Percentiles rank a stretch among this genome's conserved stretches.
phyloP scores from a whole-genome alignment of 2,329 filamentous ascomycete species.

The Colletotrichum liriopes region DNA sequence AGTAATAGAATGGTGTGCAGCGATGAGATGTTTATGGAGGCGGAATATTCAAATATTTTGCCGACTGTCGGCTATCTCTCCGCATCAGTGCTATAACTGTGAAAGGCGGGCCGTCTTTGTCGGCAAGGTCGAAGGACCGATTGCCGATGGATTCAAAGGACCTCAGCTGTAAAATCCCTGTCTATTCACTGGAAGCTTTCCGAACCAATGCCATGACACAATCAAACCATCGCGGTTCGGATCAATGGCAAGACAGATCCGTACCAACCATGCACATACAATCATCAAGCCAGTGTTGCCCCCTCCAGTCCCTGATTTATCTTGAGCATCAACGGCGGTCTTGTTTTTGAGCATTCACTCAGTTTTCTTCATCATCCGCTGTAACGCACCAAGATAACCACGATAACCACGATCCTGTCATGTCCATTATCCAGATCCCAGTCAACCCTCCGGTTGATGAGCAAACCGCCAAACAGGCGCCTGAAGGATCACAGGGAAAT shows the following conservation, averaged over 20 bases:
- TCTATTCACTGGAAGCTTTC: neutral
- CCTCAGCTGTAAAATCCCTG: slow-evolving; percentile 13
- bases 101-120: neutral
- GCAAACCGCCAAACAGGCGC: slow-evolving; percentile 4
- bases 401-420: neutral
- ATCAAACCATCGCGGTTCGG: neutral
- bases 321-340: too few species aligned
- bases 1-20: neutral
- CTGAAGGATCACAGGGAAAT: neutral
- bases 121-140: slow-evolving; percentile 29
- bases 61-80: slow-evolving; percentile 37
- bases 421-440: slow-evolving; percentile 29
- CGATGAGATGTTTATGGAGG: slow-evolving; percentile 16
- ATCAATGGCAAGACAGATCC: neutral
- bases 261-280: too few species aligned
- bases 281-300: neutral
- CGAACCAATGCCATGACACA: neutral
- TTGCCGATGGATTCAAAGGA: slow-evolving; percentile 25
- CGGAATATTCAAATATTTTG: slow-evolving; percentile 12
- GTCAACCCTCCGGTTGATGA: slow-evolving; percentile 5
- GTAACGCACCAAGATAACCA: neutral
- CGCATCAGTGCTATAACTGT: neutral
- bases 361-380: neutral
- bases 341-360: too few species aligned
- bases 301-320: too few species aligned